A percentile compares a stretch with the other conserved stretches of the same genome.
Evolutionary conservation across 768 basidiomycete genomes (phyloP).

Genomic region (Tulasnella sp.): DNA sequence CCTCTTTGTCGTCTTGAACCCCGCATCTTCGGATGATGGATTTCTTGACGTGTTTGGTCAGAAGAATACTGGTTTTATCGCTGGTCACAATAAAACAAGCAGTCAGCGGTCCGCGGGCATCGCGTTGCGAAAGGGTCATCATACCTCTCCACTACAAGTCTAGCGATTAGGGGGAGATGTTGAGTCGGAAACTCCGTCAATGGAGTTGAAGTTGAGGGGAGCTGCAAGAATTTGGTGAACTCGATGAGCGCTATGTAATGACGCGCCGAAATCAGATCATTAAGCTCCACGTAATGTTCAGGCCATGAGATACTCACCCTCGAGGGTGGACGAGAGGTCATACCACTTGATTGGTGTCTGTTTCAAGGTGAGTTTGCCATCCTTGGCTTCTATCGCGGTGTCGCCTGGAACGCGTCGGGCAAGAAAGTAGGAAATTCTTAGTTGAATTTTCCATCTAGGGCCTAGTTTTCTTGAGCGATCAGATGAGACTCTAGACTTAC

Average conservation of each 20-base stretch:
- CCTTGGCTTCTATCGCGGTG: slow-evolving; percentile 6
- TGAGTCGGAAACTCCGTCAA: slow-evolving; percentile 52
- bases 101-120: too few species aligned
- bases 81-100: slow-evolving; percentile 30
- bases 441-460: too few species aligned
- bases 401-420: background rate
- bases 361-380: slow-evolving; percentile 63
- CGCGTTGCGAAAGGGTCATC: slow-evolving; percentile 16
- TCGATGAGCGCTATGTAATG: slow-evolving; percentile 19
- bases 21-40: slow-evolving; percentile 50
- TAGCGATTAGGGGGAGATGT: slow-evolving; percentile 64
- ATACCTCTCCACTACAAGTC: slow-evolving; percentile 79
- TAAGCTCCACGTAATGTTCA: background rate
- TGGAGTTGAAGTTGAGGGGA: slow-evolving; percentile 57
- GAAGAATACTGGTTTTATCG: slow-evolving; percentile 52
- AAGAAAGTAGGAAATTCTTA: background rate
- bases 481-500: too few species aligned
- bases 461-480: too few species aligned
- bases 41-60: slow-evolving; percentile 60
- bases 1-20: slow-evolving; percentile 17
- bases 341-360: slow-evolving; percentile 43
- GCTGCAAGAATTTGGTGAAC: slow-evolving; percentile 35
- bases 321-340: background rate
- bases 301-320: background rate
- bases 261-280: background rate